Evolutionary conservation across 1,284 basidiomycete species (phyloP), one percentile per base, ranked within the genome.

Genomic region (Vanrija pseudolonga): DNA sequence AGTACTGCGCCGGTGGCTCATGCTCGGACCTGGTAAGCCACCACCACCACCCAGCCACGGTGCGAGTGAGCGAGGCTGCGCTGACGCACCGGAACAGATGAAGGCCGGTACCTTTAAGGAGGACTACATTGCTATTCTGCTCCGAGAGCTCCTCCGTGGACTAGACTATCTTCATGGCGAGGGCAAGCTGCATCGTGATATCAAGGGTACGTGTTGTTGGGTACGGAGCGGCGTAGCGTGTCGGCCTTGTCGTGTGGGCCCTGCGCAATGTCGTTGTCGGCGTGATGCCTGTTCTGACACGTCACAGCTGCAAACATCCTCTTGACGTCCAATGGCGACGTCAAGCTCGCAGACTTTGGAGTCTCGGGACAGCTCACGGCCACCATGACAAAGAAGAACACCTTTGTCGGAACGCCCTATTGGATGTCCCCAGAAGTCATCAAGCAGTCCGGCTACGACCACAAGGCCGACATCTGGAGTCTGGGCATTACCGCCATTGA

Each of bases 371-470:
- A 98, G 71, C 82, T 99, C 22, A 97, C 93, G 40, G 90, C 90
- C 3, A 96, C 92, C 0, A 82, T 96, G 53, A 92, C 92, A n/a
- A 96, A 96, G 84, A 98, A 98, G 83, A 98, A 98, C 67, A 97
- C 93, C 0, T 97, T 98, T 71, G 94, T 98, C 48, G 91, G 95
- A 26, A 95, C 94, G 15, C 91, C 91, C 2, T 95, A 94, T 71
- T 96, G 93, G 93, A 99, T 99, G 95, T 93, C 91, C 20, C 95
- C 95, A 7, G 95, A 99, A 74, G 95, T 98, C 20, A 98, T 99
- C 81, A 98, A 98, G 77, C 95, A 98, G 78, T 95, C 90, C 59
- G 96, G 96, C 8, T 99, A 99, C 75, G 95, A 98, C 69, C 89
- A 94, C 76, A 98, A 97, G 72, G 95, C 95, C 12, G 95, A 99